A percentile compares a stretch with the other conserved stretches of the same genome.
Conservation (phyloP, 148 eudicot species). For the Limonium bicolor region DNA sequence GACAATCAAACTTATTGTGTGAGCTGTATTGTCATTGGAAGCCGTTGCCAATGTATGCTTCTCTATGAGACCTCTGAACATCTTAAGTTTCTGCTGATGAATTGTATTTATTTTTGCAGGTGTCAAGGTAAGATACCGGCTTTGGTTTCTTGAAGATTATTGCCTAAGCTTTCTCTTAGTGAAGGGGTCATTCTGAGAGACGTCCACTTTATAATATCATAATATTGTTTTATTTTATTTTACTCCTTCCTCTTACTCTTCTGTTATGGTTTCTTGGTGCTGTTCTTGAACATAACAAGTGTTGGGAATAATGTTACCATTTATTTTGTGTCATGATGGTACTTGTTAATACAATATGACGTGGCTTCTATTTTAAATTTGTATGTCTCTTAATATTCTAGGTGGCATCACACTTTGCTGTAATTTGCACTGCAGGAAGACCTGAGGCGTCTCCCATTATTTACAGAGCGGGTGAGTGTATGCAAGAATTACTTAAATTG, state of each 20-base stretch:
- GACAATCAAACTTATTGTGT: neutral
- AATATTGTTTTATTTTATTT: neutral
- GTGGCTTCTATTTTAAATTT: neutral
- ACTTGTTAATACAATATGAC: neutral
- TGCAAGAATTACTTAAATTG: conserved; percentile 72
- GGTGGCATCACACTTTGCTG: neutral
- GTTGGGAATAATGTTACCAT: too few species aligned
- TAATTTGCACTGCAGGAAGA: conserved; percentile 36
- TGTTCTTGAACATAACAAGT: neutral
- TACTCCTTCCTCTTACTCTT: too few species aligned
- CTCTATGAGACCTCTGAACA: neutral
- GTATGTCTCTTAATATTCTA: neutral
- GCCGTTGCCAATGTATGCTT: neutral
- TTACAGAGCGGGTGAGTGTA: conserved; percentile 82
- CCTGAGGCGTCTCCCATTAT: conserved; percentile 47
- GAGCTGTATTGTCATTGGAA: neutral
- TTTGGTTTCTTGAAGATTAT: too few species aligned
- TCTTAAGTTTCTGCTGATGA: neutral
- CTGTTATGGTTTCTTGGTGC: neutral
- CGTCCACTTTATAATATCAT: neutral
- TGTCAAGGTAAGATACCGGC: conserved; percentile 45
- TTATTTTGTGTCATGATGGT: neutral
- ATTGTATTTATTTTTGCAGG: conserved; percentile 38
- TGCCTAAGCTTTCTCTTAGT: too few species aligned
- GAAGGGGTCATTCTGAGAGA: neutral